A percentile compares a stretch with the other conserved stretches of the same genome.
phyloP scores from a whole-genome alignment of 306 rosid genomes.

The Potentilla sterilis region DNA sequence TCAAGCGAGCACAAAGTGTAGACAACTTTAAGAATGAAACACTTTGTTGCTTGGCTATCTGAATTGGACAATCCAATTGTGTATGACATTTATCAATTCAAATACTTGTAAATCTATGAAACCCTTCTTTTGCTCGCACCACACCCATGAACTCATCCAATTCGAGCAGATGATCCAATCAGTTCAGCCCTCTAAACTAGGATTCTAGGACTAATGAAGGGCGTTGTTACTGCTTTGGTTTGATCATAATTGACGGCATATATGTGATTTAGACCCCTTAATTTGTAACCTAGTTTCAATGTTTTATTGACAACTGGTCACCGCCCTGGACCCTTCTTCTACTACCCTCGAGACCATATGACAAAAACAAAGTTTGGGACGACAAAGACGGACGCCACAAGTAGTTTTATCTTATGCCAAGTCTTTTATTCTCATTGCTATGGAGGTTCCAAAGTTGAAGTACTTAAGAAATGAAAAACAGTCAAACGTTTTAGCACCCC shows the following conservation, averaged over 20 bases:
- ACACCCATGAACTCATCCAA: background rate
- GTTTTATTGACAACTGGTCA: background rate
- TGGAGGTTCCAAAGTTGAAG: background rate
- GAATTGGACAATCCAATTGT: too few relatives aligned
- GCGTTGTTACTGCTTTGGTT: background rate
- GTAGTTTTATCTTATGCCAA: background rate
- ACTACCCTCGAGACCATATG: background rate
- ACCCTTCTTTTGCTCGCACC: background rate
- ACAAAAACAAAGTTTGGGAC: background rate
- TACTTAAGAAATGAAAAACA: background rate
- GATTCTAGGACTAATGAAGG: background rate
- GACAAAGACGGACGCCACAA: background rate
- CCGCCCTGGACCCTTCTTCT: slow-evolving; percentile 3
- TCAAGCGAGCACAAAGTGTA: too few relatives aligned
- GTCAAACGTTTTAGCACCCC: background rate
- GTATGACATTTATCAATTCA: too few relatives aligned
- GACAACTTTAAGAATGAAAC: too few relatives aligned
- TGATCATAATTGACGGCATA: background rate
- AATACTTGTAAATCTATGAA: background rate
- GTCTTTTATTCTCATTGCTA: background rate
- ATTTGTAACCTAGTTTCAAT: background rate
- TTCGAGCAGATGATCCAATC: background rate
- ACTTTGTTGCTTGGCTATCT: too few relatives aligned
- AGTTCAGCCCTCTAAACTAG: too few relatives aligned
- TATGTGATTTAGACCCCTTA: background rate